A percentile compares a stretch with the other conserved stretches of the same genome.
Conservation (phyloP, 1,284 basidiomycete genomes). For the Coriolopsis trogii region DNA sequence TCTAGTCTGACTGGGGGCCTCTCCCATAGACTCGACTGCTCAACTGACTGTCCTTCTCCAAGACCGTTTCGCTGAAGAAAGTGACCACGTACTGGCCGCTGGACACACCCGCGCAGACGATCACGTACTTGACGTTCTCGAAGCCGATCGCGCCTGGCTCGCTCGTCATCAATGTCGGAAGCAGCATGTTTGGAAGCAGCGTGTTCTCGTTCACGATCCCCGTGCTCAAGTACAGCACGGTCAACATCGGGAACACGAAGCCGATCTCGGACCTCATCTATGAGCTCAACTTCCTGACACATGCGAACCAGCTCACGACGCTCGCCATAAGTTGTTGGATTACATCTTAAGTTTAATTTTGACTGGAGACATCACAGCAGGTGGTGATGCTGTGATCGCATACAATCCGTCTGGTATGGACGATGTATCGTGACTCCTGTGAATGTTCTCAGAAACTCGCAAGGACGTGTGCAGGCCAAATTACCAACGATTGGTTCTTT, state of each 20-base stretch:
- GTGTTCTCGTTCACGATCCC: constrained; percentile 46
- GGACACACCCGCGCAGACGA: constrained; percentile 47
- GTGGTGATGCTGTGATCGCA: constrained; percentile 55
- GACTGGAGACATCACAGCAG: too few relatives aligned
- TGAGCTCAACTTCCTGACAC: constrained; percentile 53
- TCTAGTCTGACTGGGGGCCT: too few relatives aligned
- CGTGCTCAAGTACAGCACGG: constrained; percentile 43
- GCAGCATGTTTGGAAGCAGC: too few relatives aligned
- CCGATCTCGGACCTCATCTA: constrained; percentile 49
- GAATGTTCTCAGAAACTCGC: too few relatives aligned
- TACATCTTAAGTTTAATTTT: too few relatives aligned
- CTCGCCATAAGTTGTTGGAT: constrained; percentile 54
- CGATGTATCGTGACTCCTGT: too few relatives aligned
- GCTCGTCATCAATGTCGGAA: constrained; percentile 43
- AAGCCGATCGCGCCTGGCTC: constrained; percentile 41
- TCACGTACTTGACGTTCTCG: constrained; percentile 48
- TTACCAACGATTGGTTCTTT: constrained; percentile 58
- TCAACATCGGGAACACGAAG: constrained; percentile 38
- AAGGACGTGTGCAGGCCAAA: too few relatives aligned
- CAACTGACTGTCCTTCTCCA: constrained; percentile 10
- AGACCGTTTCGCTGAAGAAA: constrained; percentile 39
- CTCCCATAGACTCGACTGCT: too few relatives aligned
- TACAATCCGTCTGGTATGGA: constrained; percentile 54
- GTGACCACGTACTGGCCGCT: constrained; percentile 41
- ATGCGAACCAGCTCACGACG: constrained; percentile 45